Conservation (phyloP, 1,284 basidiomycete genomes). For the Cutaneotrichosporon spelunceum region DNA sequence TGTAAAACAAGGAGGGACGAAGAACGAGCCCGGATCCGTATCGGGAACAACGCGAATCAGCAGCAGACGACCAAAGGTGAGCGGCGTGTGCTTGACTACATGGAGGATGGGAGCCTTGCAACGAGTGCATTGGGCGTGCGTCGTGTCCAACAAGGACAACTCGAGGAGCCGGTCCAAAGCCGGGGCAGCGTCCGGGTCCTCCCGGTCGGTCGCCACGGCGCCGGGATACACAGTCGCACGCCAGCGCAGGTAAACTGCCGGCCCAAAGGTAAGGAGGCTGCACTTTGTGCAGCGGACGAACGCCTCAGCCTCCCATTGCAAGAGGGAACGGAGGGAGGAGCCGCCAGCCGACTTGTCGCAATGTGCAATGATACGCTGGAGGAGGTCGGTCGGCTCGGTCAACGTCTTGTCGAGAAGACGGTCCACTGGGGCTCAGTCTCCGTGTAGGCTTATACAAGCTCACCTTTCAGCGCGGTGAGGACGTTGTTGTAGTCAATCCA, state of each 20-base stretch:
- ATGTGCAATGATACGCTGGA: not conserved
- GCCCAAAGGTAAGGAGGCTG: not conserved
- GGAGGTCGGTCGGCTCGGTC: constrained; percentile 3
- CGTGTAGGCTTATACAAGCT: not conserved
- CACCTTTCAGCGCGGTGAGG: not conserved
- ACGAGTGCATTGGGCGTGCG: not conserved
- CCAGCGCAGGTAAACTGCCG: not conserved
- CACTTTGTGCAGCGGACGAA: constrained; percentile 6
- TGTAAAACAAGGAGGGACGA: not conserved
- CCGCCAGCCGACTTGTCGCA: not conserved
- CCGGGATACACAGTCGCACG: constrained; percentile 1
- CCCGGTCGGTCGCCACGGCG: not conserved
- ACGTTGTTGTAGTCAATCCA: not conserved
- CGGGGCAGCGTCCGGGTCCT: not conserved
- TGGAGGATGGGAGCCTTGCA: not conserved
- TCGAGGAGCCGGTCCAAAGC: not conserved
- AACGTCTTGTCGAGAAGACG: not conserved
- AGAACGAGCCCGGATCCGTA: not conserved
- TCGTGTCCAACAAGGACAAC: constrained; percentile 1
- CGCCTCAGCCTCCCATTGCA: constrained; percentile 3
- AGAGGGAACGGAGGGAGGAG: not conserved
- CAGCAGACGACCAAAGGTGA: not conserved
- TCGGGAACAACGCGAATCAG: not conserved
- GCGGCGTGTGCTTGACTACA: constrained; percentile 1
- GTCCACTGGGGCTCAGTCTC: constrained; percentile 2